These are phyloP conservation scores for Juglanconis sp. DNA, from an alignment of 2,329 filamentous ascomycete species.

Conservation along the genomic window DNA sequence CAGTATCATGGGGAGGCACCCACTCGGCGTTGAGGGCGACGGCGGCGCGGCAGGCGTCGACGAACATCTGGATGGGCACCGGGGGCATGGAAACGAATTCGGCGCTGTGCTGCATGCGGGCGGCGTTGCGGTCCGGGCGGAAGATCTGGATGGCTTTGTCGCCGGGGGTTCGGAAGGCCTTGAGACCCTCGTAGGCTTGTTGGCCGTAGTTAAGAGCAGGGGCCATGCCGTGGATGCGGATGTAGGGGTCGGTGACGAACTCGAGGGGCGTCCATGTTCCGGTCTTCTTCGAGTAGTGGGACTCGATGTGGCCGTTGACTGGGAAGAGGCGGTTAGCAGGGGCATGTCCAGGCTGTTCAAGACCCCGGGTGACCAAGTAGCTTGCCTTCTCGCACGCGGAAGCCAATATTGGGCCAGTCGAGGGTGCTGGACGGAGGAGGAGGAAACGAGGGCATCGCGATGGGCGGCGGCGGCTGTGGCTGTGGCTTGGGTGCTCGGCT, in stretches of 20 bases:
- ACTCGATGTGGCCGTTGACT: constrained; percentile 95
- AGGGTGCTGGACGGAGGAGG: constrained; percentile 76
- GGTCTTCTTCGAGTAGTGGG: constrained; percentile 71
- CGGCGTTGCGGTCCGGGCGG: constrained; percentile 80
- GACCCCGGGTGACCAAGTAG: neutral
- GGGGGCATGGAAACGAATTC: constrained; percentile 78
- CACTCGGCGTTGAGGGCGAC: constrained; percentile 86
- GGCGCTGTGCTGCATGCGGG: constrained; percentile 80
- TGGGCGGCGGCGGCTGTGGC: neutral
- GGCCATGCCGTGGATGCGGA: constrained; percentile 91
- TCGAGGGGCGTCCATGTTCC: constrained; percentile 73
- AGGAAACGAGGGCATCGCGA: constrained; percentile 59
- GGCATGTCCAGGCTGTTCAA: neutral
- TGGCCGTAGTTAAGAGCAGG: constrained; percentile 95
- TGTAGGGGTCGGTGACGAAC: constrained; percentile 79
- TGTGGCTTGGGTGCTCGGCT: neutral
- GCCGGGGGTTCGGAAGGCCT: constrained; percentile 80
- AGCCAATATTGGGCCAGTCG: constrained; percentile 92
- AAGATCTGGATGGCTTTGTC: constrained; percentile 76
- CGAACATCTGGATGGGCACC: constrained; percentile 73
- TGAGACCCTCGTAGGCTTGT: constrained; percentile 97
- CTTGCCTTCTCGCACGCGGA: constrained; percentile 83
- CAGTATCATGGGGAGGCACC: constrained; percentile 84
- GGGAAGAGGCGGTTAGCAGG: neutral
- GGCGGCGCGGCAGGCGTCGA: constrained; percentile 72